phyloP scores from a whole-genome alignment of 805 yeast genomes.

The Torulaspora maleeae region DNA sequence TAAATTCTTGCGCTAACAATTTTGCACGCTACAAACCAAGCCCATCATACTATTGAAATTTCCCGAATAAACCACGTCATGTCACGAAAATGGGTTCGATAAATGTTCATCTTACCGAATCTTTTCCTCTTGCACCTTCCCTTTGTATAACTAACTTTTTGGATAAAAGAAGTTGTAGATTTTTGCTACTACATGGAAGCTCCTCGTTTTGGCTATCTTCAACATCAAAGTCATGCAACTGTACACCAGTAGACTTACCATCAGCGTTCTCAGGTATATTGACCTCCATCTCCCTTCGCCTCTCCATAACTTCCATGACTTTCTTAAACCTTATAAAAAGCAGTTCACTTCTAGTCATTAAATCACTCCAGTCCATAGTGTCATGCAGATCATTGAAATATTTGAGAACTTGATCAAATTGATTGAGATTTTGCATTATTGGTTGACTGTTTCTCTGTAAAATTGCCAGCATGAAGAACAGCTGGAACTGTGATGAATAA shows the following conservation, averaged over 20 bases:
- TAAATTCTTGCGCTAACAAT: too few species aligned
- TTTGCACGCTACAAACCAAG: too few species aligned
- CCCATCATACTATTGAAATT: too few species aligned
- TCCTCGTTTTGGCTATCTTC: constrained; percentile 4
- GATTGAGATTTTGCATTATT: constrained; percentile 64
- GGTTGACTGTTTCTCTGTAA: constrained; percentile 79
- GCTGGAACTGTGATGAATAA: constrained; percentile 79
- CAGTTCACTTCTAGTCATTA: constrained; percentile 78
- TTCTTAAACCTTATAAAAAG: constrained; percentile 75
- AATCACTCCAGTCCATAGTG: constrained; percentile 66
- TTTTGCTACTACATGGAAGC: constrained; percentile 20
- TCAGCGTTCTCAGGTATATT: constrained; percentile 1
- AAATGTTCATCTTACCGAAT: constrained; percentile 23
- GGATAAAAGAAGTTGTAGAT: constrained; percentile 56
- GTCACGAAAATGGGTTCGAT: too few species aligned
- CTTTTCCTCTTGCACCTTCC: constrained; percentile 40
- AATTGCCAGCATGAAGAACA: constrained; percentile 85
- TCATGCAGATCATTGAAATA: constrained; percentile 87
- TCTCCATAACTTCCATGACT: constrained; percentile 73
- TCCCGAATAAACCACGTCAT: too few species aligned
- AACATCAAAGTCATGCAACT: constrained; percentile 10
- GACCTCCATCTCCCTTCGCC: constrained; percentile 36
- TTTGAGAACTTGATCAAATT: constrained; percentile 88
- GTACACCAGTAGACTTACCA: constrained; percentile 8
- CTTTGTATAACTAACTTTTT: constrained; percentile 58